Evolutionary conservation across 495 filamentous ascomycete species (phyloP), one percentile per base, ranked within the genome.

Genomic region (Massariosphaeria phaeospora): DNA sequence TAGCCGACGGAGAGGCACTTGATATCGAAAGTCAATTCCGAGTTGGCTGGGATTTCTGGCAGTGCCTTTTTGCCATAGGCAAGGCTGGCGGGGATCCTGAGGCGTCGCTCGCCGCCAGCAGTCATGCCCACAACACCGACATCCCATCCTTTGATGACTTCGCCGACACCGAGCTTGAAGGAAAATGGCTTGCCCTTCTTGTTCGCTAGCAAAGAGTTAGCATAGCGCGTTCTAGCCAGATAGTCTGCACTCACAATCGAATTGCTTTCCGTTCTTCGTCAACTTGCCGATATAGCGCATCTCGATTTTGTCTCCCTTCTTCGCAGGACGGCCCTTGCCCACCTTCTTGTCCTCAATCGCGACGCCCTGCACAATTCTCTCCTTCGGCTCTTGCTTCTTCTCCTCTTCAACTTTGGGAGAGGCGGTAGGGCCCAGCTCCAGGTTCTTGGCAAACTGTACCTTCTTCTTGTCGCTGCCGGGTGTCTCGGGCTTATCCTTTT

Each of bases 111-210:
- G 54, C 89, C 89, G 70, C 93, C 90, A 52, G 87, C 81, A 47
- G 84, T 74, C 90, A 99, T 96, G 67, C 93, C 93, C 52, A 77
- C 78, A 57, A 99, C 73, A 70, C 93, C 93, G 56, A 96, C 82
- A 68, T 99, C 94, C 93, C 91, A 96, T 61, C 93, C 93, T 79
- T 95, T 91, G 75, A 99, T 97, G 61, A 99, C 93, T 67, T 96
- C 88, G 52, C 90, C 90, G 68, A 80, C 81, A 59, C 94, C 93
- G 43, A 95, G 79, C 72, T 88, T 91, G 83, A 97, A 96, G 62
- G 76, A 79, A 75, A 99, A 99, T 17, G 94, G 91, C 73, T 91
- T 86, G 61, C 93, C 93, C 75, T 91, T 95, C 78, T 95, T 97
- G 79, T 97, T 97, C 61, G 88, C 85, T 90, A n/a, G 55, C 52